Evolutionary conservation across 2,329 filamentous ascomycete species (phyloP), one percentile per base, ranked within the genome.

Genomic region (Botrytis fabae): DNA sequence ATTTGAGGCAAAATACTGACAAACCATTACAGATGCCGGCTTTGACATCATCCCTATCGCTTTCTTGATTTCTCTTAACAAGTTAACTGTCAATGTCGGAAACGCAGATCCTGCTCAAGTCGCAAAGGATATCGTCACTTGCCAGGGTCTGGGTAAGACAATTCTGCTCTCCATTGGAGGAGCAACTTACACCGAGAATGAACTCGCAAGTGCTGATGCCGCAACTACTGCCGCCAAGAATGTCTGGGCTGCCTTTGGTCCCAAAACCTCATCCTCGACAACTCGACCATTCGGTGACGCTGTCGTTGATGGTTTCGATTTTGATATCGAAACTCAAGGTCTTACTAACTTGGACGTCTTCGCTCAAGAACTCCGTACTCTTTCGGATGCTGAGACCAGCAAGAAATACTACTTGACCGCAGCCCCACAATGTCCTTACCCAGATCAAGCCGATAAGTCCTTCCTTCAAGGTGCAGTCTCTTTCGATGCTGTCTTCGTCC

Each of bases 161-260:
- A 90, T 94, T 76, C 80, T 93, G 65, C 85, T 94, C 16, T 94
- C 92, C 5, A 85, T 94, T 62, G 92, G 91, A 32, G 92, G 92
- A 54, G 89, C 88, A 2, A 91, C 90, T 0, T 92, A 93, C 81
- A 88, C 84, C 38, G 90, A 93, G 79, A 90, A 89, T 44, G 91
- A 90, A 42, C 93, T 93, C 83, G 78, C 81, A 60, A 86, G 84
- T 28, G 77, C 83, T 2, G 75, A 81, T 0, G 85, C 83, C 0
- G 91, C 91, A 8, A 80, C 84, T 32, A 79, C 83, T 1, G 87
- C 87, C 2, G 92, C 92, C 0, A 82, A 91, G 71, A 84, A 86
- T 35, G 83, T 94, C 73, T 94, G 92, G 92, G 84, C 87, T 70
- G 91, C 90, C 74, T 94, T 93, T 80, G 92, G 92, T 2, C 89